Conservation (phyloP, 1,139 yeast genomes). For the Candida mesenterica region DNA sequence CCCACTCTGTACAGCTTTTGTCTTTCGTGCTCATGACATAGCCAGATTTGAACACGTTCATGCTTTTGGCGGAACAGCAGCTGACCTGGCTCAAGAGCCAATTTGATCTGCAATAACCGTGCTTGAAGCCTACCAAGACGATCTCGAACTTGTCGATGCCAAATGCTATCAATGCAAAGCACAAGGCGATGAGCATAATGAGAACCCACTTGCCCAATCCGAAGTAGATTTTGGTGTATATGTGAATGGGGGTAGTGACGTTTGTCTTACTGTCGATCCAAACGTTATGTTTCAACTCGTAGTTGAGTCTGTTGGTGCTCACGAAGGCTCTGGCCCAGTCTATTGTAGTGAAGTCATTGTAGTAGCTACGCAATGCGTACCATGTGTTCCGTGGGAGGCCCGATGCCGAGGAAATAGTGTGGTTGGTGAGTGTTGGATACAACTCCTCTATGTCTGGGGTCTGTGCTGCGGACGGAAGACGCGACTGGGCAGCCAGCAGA, state of each 20-base stretch:
- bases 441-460: slow-evolving; percentile 5
- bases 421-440: slow-evolving; percentile 6
- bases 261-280: slow-evolving; percentile 18
- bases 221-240: slow-evolving; percentile 25
- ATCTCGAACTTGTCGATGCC: slow-evolving; percentile 52
- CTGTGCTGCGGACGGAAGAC: background rate
- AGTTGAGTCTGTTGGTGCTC: slow-evolving; percentile 46
- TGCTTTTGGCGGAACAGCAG: slow-evolving; percentile 32
- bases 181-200: slow-evolving; percentile 47
- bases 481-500: slow-evolving; percentile 1
- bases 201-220: slow-evolving; percentile 48
- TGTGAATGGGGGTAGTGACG: slow-evolving; percentile 18
- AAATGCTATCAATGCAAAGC: slow-evolving; percentile 52
- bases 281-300: slow-evolving; percentile 28
- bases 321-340: slow-evolving; percentile 62
- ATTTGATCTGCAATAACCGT: slow-evolving; percentile 51
- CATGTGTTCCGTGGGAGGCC: background rate
- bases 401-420: slow-evolving; percentile 1
- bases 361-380: slow-evolving; percentile 35
- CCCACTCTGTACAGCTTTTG: slow-evolving; percentile 40
- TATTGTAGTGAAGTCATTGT: slow-evolving; percentile 68
- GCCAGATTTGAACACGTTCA: slow-evolving; percentile 26
- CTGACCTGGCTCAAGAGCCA: slow-evolving; percentile 47
- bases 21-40: slow-evolving; percentile 13
- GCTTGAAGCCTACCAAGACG: slow-evolving; percentile 51